Evolutionary conservation across 148 eudicot genomes (phyloP).

Genomic region (Mesembryanthemum crystallinum): DNA sequence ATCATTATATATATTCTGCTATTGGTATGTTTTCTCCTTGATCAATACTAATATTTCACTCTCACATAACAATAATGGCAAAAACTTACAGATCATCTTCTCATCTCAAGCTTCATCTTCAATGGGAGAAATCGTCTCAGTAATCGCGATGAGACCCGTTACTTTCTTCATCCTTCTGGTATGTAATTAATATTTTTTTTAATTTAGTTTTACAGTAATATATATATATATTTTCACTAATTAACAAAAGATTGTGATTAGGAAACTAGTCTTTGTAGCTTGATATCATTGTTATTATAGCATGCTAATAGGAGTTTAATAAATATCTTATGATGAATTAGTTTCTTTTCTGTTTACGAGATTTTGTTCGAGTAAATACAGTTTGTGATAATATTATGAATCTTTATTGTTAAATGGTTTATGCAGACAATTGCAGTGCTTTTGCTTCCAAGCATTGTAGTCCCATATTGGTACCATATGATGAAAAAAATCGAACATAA

Average conservation of each 20-base stretch:
- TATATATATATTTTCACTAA: background rate
- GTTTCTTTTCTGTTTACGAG: background rate
- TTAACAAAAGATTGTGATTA: too few relatives aligned
- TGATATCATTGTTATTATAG: too few relatives aligned
- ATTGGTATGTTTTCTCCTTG: background rate
- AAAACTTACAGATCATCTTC: background rate
- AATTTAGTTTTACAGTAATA: background rate
- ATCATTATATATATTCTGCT: too few relatives aligned
- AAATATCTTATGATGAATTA: too few relatives aligned
- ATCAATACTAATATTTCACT: background rate
- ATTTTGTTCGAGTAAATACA: background rate
- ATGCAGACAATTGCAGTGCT: constrained; percentile 48
- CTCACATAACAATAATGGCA: constrained; percentile 5
- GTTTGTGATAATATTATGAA: background rate
- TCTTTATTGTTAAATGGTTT: background rate
- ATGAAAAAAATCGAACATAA: constrained; percentile 35
- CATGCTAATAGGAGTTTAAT: too few relatives aligned
- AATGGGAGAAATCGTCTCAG: constrained; percentile 25
- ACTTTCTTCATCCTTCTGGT: constrained; percentile 39
- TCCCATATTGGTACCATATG: constrained; percentile 47
- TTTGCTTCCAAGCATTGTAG: constrained; percentile 36
- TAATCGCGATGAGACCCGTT: constrained; percentile 28
- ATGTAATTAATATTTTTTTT: constrained; percentile 12
- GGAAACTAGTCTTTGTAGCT: too few relatives aligned
- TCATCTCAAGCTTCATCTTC: background rate